A percentile compares a stretch with the other conserved stretches of the same genome.
phyloP scores from a whole-genome alignment of 2,329 filamentous ascomycete species.

The Fusarium equiseti region DNA sequence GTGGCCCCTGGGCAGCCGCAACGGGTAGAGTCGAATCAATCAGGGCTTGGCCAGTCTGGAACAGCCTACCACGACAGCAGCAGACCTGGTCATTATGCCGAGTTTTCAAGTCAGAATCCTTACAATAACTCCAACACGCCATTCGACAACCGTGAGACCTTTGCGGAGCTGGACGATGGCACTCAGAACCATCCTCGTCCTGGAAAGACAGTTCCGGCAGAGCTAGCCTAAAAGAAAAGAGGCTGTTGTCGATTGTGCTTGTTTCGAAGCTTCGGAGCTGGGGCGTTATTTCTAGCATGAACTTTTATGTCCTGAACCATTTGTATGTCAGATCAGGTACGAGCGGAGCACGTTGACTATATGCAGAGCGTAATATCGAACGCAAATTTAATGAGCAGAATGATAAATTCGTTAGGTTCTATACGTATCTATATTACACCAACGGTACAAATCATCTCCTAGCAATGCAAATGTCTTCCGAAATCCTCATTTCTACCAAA shows the following conservation, averaged over 20 bases:
- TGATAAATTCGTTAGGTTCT: constrained; percentile 38
- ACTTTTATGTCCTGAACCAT: not conserved
- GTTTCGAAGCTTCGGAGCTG: constrained; percentile 20
- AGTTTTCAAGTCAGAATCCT: constrained; percentile 36
- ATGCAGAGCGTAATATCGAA: not conserved
- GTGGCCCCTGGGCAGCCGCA: constrained; percentile 10
- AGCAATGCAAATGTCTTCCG: constrained; percentile 40
- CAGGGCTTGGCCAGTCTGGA: constrained; percentile 21
- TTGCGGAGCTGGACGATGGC: constrained; percentile 23
- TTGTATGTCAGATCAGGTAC: constrained; percentile 1
- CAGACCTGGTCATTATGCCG: constrained; percentile 38
- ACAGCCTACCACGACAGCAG: constrained; percentile 39
- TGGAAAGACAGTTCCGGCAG: constrained; percentile 15
- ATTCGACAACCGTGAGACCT: constrained; percentile 16
- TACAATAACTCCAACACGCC: constrained; percentile 22
- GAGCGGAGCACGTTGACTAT: constrained; percentile 15
- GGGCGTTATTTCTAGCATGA: constrained; percentile 11
- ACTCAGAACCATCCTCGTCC: constrained; percentile 20
- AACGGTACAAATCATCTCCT: constrained; percentile 42
- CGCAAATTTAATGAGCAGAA: constrained; percentile 20
- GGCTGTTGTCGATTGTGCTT: not conserved
- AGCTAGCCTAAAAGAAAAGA: constrained; percentile 14
- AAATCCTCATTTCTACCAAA: constrained; percentile 23
- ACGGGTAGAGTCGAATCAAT: constrained; percentile 10
- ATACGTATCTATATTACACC: constrained; percentile 42